phyloP scores from a whole-genome alignment of 2,329 filamentous ascomycete genomes.

The Claviceps fusiformis region DNA sequence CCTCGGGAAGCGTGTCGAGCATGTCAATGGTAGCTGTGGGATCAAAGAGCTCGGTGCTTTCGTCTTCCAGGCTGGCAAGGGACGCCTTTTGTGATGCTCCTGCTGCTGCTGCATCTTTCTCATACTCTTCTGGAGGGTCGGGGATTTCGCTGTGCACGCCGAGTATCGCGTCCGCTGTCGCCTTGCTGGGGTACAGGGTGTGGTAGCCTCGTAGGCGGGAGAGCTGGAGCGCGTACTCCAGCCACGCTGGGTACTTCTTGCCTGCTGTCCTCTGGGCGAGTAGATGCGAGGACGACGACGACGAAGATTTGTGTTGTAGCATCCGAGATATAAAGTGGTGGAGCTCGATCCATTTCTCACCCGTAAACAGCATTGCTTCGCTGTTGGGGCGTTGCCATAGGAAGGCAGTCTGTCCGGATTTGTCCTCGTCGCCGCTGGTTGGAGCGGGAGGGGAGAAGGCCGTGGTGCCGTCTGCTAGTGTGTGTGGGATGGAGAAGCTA shows the following conservation, averaged over 20 bases:
- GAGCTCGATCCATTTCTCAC: conserved; percentile 75
- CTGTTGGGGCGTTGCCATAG: conserved; percentile 77
- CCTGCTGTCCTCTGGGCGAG: conserved; percentile 46
- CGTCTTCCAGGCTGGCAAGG: conserved; percentile 14
- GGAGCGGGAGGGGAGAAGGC: conserved; percentile 34
- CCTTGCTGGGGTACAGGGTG: conserved; percentile 61
- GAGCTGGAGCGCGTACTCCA: conserved; percentile 65
- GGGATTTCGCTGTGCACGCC: conserved; percentile 67
- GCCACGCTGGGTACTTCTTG: conserved; percentile 58
- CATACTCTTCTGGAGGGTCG: conserved; percentile 56
- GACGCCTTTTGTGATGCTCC: conserved; percentile 6
- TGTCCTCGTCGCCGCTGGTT: conserved; percentile 8
- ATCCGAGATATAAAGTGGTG: conserved; percentile 64
- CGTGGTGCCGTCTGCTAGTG: conserved; percentile 45
- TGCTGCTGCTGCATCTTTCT: conserved; percentile 8
- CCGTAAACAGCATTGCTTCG: conserved; percentile 70
- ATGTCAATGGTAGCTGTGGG: conserved; percentile 30
- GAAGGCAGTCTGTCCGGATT: conserved; percentile 41
- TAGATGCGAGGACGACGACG: conserved; percentile 20
- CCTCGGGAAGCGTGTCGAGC: conserved; percentile 33
- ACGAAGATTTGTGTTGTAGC: conserved; percentile 30
- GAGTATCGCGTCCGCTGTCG: conserved; percentile 41
- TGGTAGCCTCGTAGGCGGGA: conserved; percentile 65
- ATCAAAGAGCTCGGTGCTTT: conserved; percentile 24
- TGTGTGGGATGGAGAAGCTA: conserved; percentile 60